Percentiles rank a stretch among this genome's conserved stretches.
Evolutionary conservation across 495 filamentous ascomycete species (phyloP).

Genomic region (Neurospora intermedia): DNA sequence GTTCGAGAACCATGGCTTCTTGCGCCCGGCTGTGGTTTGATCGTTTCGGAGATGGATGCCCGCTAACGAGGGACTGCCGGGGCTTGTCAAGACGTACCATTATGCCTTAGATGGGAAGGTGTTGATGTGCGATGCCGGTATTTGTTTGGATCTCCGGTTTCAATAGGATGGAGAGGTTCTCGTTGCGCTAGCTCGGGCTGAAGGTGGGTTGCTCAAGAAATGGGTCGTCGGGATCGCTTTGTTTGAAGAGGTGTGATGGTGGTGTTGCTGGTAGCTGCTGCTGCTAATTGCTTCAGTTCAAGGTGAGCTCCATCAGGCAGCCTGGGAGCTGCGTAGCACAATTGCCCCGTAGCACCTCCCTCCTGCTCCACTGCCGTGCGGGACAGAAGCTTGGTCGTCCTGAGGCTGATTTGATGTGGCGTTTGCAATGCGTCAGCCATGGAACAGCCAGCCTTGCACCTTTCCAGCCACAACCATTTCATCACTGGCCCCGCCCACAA

Average conservation of each 20-base stretch:
- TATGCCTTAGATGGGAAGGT: slow-evolving; percentile 6
- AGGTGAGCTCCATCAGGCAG: slow-evolving; percentile 1
- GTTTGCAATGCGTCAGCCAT: not conserved
- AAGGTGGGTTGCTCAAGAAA: not conserved
- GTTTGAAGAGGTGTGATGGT: slow-evolving; percentile 4
- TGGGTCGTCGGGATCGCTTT: slow-evolving; percentile 1
- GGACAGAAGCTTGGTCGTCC: not conserved
- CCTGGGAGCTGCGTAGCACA: slow-evolving; percentile 4
- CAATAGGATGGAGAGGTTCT: not conserved
- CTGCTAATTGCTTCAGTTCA: slow-evolving; percentile 1
- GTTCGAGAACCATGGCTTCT: not conserved
- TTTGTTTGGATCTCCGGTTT: not conserved
- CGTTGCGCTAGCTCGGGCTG: not conserved
- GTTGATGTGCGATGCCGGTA: not conserved
- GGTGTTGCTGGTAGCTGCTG: not conserved
- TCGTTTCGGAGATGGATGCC: not conserved
- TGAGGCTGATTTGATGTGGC: not conserved
- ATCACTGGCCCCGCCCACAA: not conserved
- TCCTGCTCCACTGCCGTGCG: not conserved
- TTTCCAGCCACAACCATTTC: not conserved
- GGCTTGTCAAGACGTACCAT: slow-evolving; percentile 8
- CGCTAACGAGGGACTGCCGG: not conserved
- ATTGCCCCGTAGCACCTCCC: not conserved
- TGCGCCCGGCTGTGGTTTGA: not conserved
- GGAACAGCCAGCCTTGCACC: not conserved